Base-by-base conservation (phyloP, 1,284 basidiomycete genomes). In the Boletus smithii region DNA sequence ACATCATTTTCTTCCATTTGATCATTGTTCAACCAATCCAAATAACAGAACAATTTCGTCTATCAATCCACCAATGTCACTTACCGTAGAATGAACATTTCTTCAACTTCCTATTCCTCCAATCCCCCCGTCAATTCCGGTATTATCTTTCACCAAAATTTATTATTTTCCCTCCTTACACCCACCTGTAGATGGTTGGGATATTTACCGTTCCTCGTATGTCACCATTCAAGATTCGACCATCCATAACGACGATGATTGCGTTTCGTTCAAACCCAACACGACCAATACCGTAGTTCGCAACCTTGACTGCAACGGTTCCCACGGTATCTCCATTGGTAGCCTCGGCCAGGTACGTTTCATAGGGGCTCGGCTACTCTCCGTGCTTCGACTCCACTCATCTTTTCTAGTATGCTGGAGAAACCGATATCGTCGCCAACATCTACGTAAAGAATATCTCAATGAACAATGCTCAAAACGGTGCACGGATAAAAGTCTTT, bases 401-500 rank as follows among this genome's bases (percentile, higher is more conserved):
- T 27, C 26, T 4, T 13, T 35, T 42, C 22, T 13, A 79, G 58
- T 77, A 75, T 59, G 63, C 69, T 6, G 74, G 74, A n/a, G 62
- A 69, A 49, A 71, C 66, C 43, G 75, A 79, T 53, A 73, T 79
- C 40, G 73, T 78, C 35, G 63, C 70, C 37, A 72, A 79, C 58
- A 60, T 79, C 44, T 63, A 62, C 18, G 70, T 71, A 27, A 64
- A 59, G 14, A 73, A 78, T 53, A 67, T 78, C 52, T 64, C 62
- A 8, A 77, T 78, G 71, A 63, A 67, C 18, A 75, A 77, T 48
- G 72, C 73, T 4, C 64, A 75, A 44, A 76, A 78, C 50, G 76
- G 73, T 1, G 75, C 75, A 0, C 71, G 74, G 29, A 78, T 79
- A 66, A 79, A 79, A 59, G 71, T 73, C 3, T 79, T 70, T 53